These are phyloP conservation scores for Handroanthus guayacan DNA, from an alignment of 257 asterid species.

Conservation along the genomic window DNA sequence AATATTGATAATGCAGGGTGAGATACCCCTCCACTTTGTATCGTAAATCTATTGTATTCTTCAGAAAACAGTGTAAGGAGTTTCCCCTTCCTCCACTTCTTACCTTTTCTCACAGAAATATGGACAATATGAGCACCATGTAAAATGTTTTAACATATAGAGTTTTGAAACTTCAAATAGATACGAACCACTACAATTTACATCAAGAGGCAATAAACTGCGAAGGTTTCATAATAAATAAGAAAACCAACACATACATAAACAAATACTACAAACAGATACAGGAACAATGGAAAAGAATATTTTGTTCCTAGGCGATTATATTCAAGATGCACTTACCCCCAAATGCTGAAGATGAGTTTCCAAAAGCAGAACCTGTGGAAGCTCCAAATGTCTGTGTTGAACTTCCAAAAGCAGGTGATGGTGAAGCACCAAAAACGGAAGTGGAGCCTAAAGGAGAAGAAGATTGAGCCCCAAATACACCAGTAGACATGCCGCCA, in stretches of 20 bases:
- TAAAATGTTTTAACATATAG: not conserved
- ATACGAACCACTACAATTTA: not conserved
- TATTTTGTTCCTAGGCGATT: not conserved
- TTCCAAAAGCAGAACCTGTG: slow-evolving; percentile 82
- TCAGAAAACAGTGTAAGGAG: slow-evolving; percentile 1
- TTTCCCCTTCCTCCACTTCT: slow-evolving; percentile 3
- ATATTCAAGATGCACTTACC: slow-evolving; percentile 45
- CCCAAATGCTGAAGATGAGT: slow-evolving; percentile 71
- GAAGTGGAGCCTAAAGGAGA: slow-evolving; percentile 87
- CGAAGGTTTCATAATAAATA: not conserved
- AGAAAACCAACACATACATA: not conserved
- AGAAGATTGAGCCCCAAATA: slow-evolving; percentile 85
- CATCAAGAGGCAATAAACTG: not conserved
- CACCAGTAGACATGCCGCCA: slow-evolving; percentile 93
- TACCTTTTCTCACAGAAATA: not conserved
- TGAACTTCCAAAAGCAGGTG: slow-evolving; percentile 91
- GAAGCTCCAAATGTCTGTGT: slow-evolving; percentile 88
- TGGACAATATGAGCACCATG: not conserved
- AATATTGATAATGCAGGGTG: not conserved
- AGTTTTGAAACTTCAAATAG: slow-evolving; percentile 3
- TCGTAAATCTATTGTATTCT: not conserved
- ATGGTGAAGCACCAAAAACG: slow-evolving; percentile 89
- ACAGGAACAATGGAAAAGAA: not conserved
- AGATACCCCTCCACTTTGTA: not conserved
- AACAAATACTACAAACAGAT: slow-evolving; percentile 1